Conservation (phyloP, 2,329 filamentous ascomycete genomes). For the Pleomassaria siparia region DNA sequence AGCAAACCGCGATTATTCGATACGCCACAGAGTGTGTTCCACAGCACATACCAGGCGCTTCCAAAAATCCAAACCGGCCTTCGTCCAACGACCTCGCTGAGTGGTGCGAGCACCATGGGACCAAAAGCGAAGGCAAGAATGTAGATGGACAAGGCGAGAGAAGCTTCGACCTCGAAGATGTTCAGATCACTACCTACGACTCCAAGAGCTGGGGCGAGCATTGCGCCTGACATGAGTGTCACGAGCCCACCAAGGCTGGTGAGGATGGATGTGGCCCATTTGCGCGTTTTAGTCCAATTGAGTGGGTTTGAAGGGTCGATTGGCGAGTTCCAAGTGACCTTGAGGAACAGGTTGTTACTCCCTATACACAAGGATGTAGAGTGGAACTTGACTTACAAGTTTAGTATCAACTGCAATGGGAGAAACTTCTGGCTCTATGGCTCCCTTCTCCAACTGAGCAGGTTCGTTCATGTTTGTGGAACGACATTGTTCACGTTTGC, state of each 20-base stretch:
- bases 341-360: background rate
- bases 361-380: background rate
- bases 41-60: conserved; percentile 19
- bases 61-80: conserved; percentile 57
- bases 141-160: conserved; percentile 24
- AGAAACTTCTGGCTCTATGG: background rate
- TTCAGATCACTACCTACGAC: conserved; percentile 14
- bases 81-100: conserved; percentile 72
- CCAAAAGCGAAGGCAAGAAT: conserved; percentile 44
- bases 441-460: background rate
- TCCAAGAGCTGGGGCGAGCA: conserved; percentile 20
- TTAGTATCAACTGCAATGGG: background rate
- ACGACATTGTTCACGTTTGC: background rate
- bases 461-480: background rate
- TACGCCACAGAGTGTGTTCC: conserved; percentile 20
- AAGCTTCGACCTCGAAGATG: conserved; percentile 13
- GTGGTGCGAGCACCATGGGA: conserved; percentile 75
- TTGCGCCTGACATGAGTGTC: conserved; percentile 24
- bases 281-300: conserved; percentile 31
- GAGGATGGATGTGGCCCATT: conserved; percentile 46
- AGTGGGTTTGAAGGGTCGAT: conserved; percentile 25
- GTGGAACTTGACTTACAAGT: conserved; percentile 4
- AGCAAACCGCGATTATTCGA: conserved; percentile 10
- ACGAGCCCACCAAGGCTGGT: conserved; percentile 20
- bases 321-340: conserved; percentile 14